These are phyloP conservation scores for Aspergillus olivimuriae DNA, from an alignment of 495 filamentous ascomycete species.

Conservation along the genomic window DNA sequence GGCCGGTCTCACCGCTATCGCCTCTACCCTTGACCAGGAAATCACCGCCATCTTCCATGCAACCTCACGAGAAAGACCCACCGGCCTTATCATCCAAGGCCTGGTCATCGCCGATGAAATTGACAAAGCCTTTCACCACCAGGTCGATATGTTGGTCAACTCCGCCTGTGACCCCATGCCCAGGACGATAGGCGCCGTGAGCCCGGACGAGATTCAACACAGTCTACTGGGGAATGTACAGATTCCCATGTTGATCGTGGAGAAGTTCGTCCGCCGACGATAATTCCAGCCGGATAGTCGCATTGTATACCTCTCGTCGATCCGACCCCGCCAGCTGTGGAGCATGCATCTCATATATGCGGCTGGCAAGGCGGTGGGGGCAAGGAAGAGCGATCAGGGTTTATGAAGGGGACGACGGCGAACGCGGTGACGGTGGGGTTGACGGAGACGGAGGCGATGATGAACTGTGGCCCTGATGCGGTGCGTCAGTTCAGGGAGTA, in stretches of 20 bases:
- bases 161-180: not conserved
- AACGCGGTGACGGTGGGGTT: not conserved
- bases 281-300: not conserved
- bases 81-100: not conserved
- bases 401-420: not conserved
- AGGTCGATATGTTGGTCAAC: not conserved
- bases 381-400: not conserved
- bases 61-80: not conserved
- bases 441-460: not conserved
- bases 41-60: not conserved
- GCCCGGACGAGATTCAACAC: not conserved
- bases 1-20: not conserved
- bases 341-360: not conserved
- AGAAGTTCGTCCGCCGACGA: not conserved
- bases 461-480: not conserved
- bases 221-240: not conserved
- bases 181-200: not conserved
- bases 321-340: not conserved
- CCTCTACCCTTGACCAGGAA: not conserved
- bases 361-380: not conserved
- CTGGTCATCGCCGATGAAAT: not conserved
- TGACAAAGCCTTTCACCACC: not conserved
- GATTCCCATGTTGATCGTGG: not conserved
- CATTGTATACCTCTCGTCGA: not conserved
- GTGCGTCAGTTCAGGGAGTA: not conserved